Evolutionary conservation across 2,329 filamentous ascomycete species (phyloP).

Genomic region (Daldinia eschscholtzii): DNA sequence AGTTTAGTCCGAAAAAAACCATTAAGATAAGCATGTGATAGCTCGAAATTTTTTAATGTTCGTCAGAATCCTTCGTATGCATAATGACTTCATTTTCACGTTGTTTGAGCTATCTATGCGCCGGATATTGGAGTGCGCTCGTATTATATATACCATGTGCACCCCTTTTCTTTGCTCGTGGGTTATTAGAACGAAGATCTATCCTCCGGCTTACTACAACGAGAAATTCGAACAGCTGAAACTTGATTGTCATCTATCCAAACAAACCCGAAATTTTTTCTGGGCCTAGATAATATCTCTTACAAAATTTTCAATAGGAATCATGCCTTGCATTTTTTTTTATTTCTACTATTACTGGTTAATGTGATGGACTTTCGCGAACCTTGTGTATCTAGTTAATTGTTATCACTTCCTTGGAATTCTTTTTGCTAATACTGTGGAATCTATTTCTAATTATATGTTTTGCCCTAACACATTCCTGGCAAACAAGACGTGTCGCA

Average conservation of each 20-base stretch:
- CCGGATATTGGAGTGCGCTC: background rate
- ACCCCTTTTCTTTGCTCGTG: background rate
- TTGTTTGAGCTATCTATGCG: background rate
- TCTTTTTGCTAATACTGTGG: background rate
- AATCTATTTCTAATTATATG: constrained; percentile 8
- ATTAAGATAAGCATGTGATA: constrained; percentile 22
- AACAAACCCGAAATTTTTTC: constrained; percentile 3
- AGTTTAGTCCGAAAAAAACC: constrained; percentile 14
- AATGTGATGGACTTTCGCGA: background rate
- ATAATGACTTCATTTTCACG: constrained; percentile 15
- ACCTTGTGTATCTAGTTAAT: background rate
- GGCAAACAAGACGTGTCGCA: background rate
- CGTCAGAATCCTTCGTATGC: constrained; percentile 9
- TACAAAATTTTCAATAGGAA: constrained; percentile 2
- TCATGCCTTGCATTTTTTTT: constrained; percentile 5
- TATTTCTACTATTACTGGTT: background rate
- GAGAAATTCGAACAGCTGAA: constrained; percentile 9
- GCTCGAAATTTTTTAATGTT: constrained; percentile 13
- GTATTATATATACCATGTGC: constrained; percentile 15
- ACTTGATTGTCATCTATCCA: background rate
- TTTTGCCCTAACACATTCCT: background rate
- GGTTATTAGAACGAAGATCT: constrained; percentile 10
- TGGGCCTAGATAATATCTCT: background rate
- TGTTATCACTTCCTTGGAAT: background rate
- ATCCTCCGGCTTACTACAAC: constrained; percentile 9